A percentile compares a stretch with the other conserved stretches of the same genome.
phyloP scores from a whole-genome alignment of 176 grass and related monocot species.

The Zoysia pacifica region DNA sequence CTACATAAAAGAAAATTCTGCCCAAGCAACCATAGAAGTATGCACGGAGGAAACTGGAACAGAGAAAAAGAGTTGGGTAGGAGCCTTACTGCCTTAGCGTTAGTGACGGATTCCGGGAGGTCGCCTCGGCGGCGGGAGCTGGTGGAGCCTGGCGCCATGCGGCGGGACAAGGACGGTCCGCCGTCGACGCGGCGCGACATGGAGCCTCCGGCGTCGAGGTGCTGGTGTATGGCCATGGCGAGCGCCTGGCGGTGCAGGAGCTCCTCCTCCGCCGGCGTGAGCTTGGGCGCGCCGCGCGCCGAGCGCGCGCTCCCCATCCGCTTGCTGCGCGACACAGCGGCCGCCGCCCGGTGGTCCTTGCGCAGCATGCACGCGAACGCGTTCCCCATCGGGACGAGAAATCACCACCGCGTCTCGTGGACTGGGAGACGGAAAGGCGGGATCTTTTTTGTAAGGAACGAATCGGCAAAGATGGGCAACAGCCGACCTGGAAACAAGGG shows the following conservation, averaged over 20 bases:
- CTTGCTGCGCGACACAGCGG: slow-evolving; percentile 63
- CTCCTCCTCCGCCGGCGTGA: slow-evolving; percentile 83
- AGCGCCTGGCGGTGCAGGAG: slow-evolving; percentile 87
- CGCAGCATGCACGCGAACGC: slow-evolving; percentile 61
- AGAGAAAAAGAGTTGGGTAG: not conserved
- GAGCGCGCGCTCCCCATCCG: slow-evolving; percentile 54
- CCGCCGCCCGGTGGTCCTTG: slow-evolving; percentile 42
- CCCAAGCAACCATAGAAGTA: not conserved
- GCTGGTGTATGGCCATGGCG: slow-evolving; percentile 90
- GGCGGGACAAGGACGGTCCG: slow-evolving; percentile 51
- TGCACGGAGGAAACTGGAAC: slow-evolving; percentile 4
- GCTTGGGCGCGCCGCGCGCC: slow-evolving; percentile 58
- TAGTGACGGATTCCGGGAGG: slow-evolving; percentile 73
- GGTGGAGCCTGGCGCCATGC: slow-evolving; percentile 58
- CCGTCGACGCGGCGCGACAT: slow-evolving; percentile 78
- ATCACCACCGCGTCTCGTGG: slow-evolving; percentile 6
- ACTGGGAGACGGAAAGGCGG: slow-evolving; percentile 5
- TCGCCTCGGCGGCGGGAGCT: slow-evolving; percentile 80
- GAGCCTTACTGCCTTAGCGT: slow-evolving; percentile 57
- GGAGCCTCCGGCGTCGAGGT: slow-evolving; percentile 87
- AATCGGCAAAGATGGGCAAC: slow-evolving; percentile 31
- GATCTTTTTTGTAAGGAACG: not conserved
- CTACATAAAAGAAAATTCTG: not conserved
- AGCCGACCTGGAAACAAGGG: slow-evolving; percentile 4
- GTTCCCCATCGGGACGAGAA: slow-evolving; percentile 68